Conservation (phyloP, 805 yeast genomes). For the Groenewaldozyma salmanticensis region DNA sequence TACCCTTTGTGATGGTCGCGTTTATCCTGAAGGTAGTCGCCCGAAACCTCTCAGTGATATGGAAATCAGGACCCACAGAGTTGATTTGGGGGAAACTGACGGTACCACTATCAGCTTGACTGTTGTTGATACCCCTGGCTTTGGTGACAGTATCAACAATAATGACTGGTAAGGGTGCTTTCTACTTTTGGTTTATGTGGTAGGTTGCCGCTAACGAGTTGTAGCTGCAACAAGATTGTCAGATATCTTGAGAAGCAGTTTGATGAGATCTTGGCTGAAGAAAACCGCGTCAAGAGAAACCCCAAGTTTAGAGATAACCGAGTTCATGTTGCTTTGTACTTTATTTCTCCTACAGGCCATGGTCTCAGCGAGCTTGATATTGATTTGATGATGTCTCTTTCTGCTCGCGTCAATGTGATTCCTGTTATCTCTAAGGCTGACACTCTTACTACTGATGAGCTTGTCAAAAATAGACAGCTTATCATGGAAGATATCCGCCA, state of each 20-base stretch:
- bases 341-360: conserved; percentile 47
- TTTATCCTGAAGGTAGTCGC: conserved; percentile 9
- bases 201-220: neutral
- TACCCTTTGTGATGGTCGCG: conserved; percentile 42
- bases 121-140: conserved; percentile 65
- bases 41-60: conserved; percentile 10
- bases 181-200: neutral
- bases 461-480: conserved; percentile 42
- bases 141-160: conserved; percentile 66
- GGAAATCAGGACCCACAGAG: conserved; percentile 13
- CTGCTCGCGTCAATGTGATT: conserved; percentile 68
- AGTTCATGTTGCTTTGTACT: conserved; percentile 73
- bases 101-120: conserved; percentile 44
- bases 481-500: conserved; percentile 48
- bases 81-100: conserved; percentile 47
- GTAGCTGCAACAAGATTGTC: conserved; percentile 34
- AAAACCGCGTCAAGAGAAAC: conserved; percentile 76
- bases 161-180: conserved; percentile 29
- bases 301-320: conserved; percentile 69
- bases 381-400: conserved; percentile 55
- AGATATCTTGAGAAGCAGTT: conserved; percentile 59
- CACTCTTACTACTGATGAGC: conserved; percentile 58
- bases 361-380: conserved; percentile 60
- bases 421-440: conserved; percentile 82
- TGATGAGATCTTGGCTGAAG: conserved; percentile 67